These are phyloP conservation scores for Aphanoascus verrucosus DNA, from an alignment of 2,329 filamentous ascomycete genomes.

Conservation along the genomic window DNA sequence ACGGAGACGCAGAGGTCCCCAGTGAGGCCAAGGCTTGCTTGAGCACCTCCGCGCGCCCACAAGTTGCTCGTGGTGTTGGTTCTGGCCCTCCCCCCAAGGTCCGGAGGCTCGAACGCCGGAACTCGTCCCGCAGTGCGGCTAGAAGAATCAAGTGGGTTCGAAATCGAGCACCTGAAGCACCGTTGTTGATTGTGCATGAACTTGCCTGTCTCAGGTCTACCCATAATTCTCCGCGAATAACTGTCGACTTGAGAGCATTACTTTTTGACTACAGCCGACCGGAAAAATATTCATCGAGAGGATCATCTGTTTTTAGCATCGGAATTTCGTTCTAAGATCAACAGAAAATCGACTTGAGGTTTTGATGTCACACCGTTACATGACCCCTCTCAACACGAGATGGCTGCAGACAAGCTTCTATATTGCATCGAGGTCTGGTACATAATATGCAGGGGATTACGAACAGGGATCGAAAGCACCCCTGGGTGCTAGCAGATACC, in stretches of 20 bases:
- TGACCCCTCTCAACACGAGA: background rate
- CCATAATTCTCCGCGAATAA: background rate
- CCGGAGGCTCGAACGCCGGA: too few relatives aligned
- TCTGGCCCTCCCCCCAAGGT: too few relatives aligned
- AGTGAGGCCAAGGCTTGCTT: background rate
- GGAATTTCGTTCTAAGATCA: background rate
- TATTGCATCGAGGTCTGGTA: background rate
- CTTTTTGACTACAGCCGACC: background rate
- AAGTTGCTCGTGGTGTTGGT: too few relatives aligned
- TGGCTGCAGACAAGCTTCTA: constrained; percentile 6
- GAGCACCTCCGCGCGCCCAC: too few relatives aligned
- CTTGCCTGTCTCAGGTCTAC: background rate
- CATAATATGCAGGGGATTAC: background rate
- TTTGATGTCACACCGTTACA: constrained; percentile 1
- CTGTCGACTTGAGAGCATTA: background rate
- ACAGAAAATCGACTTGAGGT: background rate
- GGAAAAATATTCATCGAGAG: too few relatives aligned
- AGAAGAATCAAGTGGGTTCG: background rate
- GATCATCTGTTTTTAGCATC: too few relatives aligned
- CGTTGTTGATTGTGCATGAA: background rate
- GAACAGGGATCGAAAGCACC: constrained; percentile 9
- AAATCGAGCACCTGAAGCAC: background rate
- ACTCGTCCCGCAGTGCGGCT: background rate
- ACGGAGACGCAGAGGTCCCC: background rate
- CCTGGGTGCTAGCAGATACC: background rate